Evolutionary conservation across 306 rosid genomes (phyloP), one percentile per base, ranked within the genome.

Genomic region (Cercis canadensis): DNA sequence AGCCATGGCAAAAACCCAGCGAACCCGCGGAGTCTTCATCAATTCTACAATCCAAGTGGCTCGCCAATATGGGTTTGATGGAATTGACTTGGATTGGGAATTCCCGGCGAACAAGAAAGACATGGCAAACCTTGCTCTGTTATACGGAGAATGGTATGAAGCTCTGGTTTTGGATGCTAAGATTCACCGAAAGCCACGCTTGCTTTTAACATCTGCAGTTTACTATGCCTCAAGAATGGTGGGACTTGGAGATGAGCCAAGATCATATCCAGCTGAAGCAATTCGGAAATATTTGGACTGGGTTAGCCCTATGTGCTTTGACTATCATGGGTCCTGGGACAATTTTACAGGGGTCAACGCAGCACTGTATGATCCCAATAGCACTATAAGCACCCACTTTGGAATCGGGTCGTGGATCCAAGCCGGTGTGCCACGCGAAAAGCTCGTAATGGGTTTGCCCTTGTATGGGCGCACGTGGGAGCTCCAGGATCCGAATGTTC

Each of bases 51-150:
- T 88, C 53, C 64, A 72, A 5, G 80, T 78, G 41, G 96, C 97
- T 0, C 84, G 90, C 24, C 54, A 50, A 0, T 90, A 79, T 16
- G 90, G 90, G 2, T 90, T 90, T 53, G 62, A 93, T 0, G 98
- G 98, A 1, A 47, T 93, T 4, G 96, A 93, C 69, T 75, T 90
- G 46, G 97, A 93, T 15, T 93, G 97, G 98, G 98, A 93, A 47
- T 93, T 82, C 24, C 98, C 98, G 0, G 17, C 24, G 0, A 57
- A 72, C 33, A 79, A 32, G 24, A 19, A 17, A 13, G 96, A 90
- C 62, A 90, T 93, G 97, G 57, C 81, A 4, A 89, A 93, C 57
- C 86, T 93, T 7, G 93, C 69, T 21, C 2, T 70, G 43, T 63
- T 90, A 3, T 87, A 36, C 69, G 18, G 67, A 15, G 80, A 93